Base-by-base conservation (phyloP, 2,329 filamentous ascomycete genomes). In the Epichloe elymi region DNA sequence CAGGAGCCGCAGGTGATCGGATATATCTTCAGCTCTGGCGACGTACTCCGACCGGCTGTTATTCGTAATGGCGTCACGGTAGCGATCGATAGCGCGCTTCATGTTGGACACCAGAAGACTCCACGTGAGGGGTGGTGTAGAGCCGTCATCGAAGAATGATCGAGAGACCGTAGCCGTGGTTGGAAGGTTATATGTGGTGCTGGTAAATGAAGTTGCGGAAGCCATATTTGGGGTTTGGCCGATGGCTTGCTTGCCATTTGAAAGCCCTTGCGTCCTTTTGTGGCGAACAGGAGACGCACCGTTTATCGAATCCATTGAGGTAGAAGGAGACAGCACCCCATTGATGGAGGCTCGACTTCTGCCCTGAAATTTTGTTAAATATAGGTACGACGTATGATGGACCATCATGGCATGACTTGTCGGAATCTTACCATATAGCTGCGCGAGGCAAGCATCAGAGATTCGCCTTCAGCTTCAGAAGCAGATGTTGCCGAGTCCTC, bases 21-120 rank as follows among this genome's bases (percentile, higher is more conserved):
- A 97, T 49, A 98, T 96, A 63, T 98, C 91, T 68, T 98, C 93
- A n/a, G 93, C 93, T 55, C 86, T 80, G 52, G 85, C 84, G 26
- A 97, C 93, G 66, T 95, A 97, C 63, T 97, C 89, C 2, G 89
- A 87, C 26, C 90, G 83, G 61, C 85, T 83, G 55, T 83, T 85
- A 60, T 82, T 86, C 55, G 83, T 84, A 59, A 98, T 87, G n/a
- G 88, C 86, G 58, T 94, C 86, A 44, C 89, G 81, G 67, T 97
- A 98, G 51, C 84, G 80, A 59, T 96, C 89, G 53, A 98, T 85
- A 2, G 91, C 87, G 57, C 81, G 79, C 60, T 88, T 88, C 87
- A 97, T 97, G 62, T 95, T 95, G 52, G 90, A 83, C 5, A 97
- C 84, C 50, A 98, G 80, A 19, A 85, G 76, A 60, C 85, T 88